phyloP scores from a whole-genome alignment of 768 basidiomycete species.

The Termitomyces sp. region DNA sequence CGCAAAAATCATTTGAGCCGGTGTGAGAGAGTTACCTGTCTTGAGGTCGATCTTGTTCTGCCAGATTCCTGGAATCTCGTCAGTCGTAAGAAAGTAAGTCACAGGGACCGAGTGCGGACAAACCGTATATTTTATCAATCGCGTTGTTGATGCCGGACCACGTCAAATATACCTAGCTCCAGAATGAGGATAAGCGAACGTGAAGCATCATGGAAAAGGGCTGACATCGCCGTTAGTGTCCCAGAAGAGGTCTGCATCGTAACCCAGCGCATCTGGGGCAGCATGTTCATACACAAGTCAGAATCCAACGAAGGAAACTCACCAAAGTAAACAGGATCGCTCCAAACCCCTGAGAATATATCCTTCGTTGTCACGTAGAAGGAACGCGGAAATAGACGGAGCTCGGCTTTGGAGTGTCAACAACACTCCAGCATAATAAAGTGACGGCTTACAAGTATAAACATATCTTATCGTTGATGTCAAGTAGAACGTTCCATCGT shows the following conservation, averaged over 20 bases:
- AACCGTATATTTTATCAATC: conserved; percentile 37
- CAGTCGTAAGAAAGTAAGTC: not conserved
- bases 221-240: conserved; percentile 32
- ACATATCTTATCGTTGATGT: conserved; percentile 34
- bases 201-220: not conserved
- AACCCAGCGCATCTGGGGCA: conserved; percentile 30
- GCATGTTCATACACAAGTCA: not conserved
- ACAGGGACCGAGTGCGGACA: not conserved
- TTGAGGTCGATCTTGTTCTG: conserved; percentile 34
- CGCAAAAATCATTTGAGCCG: conserved; percentile 30
- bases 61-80: conserved; percentile 27
- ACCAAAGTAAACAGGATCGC: conserved; percentile 39
- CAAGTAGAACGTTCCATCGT: conserved; percentile 31
- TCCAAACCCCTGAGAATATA: conserved; percentile 36
- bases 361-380: conserved; percentile 35
- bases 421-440: not conserved
- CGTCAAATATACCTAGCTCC: conserved; percentile 28
- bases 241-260: conserved; percentile 40
- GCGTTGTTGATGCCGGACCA: conserved; percentile 37
- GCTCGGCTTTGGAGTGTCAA: conserved; percentile 23
- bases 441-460: conserved; percentile 26
- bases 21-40: conserved; percentile 33
- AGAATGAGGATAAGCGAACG: not conserved
- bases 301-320: not conserved
- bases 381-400: conserved; percentile 33